Evolutionary conservation across 1,284 basidiomycete genomes (phyloP).

Genomic region (Cutaneotrichosporon mucoides): DNA sequence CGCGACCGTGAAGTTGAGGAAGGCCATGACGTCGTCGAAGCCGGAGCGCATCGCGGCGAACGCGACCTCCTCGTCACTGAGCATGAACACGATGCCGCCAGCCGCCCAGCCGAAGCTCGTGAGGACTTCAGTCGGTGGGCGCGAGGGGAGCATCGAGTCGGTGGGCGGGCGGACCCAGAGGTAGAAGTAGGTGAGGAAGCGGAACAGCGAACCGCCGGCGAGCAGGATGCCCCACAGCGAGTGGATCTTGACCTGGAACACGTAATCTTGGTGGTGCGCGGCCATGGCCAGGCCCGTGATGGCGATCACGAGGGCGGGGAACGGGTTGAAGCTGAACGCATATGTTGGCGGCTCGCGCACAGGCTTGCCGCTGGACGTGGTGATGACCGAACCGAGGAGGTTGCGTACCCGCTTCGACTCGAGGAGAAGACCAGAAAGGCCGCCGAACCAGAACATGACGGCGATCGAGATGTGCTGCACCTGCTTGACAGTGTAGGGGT

Average conservation of each 20-base stretch:
- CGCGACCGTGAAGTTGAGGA: constrained; percentile 55
- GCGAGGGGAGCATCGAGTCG: constrained; percentile 71
- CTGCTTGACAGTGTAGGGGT: constrained; percentile 86
- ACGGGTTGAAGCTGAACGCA: constrained; percentile 80
- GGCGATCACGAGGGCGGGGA: constrained; percentile 88
- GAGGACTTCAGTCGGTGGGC: constrained; percentile 88
- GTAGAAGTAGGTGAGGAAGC: constrained; percentile 80
- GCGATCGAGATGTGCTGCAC: constrained; percentile 95
- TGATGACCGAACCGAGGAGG: constrained; percentile 31
- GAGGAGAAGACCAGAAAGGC: constrained; percentile 81
- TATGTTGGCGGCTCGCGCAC: constrained; percentile 67
- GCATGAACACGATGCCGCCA: constrained; percentile 87
- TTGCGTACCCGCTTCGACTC: constrained; percentile 69
- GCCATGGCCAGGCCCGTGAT: constrained; percentile 93
- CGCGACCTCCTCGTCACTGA: constrained; percentile 84
- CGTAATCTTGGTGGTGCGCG: constrained; percentile 85
- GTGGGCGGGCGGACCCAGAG: constrained; percentile 68
- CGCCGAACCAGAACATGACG: constrained; percentile 84
- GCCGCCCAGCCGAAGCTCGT: constrained; percentile 77
- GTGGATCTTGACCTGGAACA: constrained; percentile 73
- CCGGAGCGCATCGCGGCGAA: constrained; percentile 88
- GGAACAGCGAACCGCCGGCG: constrained; percentile 60
- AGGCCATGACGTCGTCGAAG: constrained; percentile 66
- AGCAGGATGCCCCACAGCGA: constrained; percentile 88
- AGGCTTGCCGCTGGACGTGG: constrained; percentile 11